A percentile compares a stretch with the other conserved stretches of the same genome.
These are phyloP conservation scores for Lyophyllum shimeji DNA, from an alignment of 768 basidiomycete species.

Conservation along the genomic window DNA sequence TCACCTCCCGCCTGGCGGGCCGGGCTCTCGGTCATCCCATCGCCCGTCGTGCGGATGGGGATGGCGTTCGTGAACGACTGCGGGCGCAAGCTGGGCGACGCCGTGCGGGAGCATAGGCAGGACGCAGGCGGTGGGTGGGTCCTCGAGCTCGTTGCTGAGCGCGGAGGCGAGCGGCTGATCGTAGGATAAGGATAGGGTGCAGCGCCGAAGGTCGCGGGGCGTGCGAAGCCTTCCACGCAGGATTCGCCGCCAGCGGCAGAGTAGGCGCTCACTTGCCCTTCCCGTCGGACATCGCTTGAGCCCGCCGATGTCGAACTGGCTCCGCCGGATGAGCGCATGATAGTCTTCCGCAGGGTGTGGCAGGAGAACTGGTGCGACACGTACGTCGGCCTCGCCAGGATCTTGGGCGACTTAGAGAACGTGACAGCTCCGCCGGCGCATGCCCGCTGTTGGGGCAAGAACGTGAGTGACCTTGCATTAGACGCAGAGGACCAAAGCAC, in stretches of 20 bases:
- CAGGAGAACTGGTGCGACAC: constrained; percentile 86
- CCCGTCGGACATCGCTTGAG: constrained; percentile 63
- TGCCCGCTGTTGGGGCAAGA: constrained; percentile 48
- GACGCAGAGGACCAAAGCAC: constrained; percentile 15
- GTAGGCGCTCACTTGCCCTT: constrained; percentile 67
- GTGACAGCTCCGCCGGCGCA: constrained; percentile 82
- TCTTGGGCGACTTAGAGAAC: constrained; percentile 50
- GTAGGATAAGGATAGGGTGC: constrained; percentile 55
- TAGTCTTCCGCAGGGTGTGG: constrained; percentile 75
- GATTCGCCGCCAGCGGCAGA: constrained; percentile 36
- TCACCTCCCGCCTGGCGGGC: constrained; percentile 57
- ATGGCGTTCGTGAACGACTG: constrained; percentile 44
- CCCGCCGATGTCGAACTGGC: constrained; percentile 57
- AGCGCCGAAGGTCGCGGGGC: constrained; percentile 36
- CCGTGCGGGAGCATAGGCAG: constrained; percentile 88
- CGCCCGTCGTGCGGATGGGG: constrained; percentile 55
- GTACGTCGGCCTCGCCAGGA: constrained; percentile 77
- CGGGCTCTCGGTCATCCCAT: constrained; percentile 60
- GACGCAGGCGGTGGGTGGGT: constrained; percentile 40
- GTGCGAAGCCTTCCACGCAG: constrained; percentile 54
- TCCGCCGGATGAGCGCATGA: constrained; percentile 70
- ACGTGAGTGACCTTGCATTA: constrained; percentile 13
- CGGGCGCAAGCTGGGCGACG: constrained; percentile 26
- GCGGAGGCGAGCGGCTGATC: constrained; percentile 81
- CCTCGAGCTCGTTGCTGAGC: constrained; percentile 60